phyloP scores from a whole-genome alignment of 1,284 basidiomycete genomes.

The Leccinum griseonigrum region DNA sequence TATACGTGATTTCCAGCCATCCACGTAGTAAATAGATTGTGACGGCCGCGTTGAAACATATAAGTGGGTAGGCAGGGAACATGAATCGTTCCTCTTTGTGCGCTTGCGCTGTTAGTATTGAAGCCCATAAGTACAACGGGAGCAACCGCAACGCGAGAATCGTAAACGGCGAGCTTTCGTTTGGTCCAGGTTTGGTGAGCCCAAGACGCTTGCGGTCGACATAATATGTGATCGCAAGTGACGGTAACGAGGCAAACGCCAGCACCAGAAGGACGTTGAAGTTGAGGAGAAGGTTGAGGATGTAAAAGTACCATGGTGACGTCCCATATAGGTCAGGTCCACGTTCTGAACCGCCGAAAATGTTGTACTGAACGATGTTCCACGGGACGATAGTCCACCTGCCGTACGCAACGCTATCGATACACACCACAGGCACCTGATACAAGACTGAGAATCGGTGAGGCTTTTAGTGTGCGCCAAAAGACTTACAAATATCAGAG shows the following conservation, averaged over 20 bases:
- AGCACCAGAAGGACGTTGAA: conserved; percentile 88
- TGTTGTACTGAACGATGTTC: conserved; percentile 94
- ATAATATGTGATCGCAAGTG: conserved; percentile 71
- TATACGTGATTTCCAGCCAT: conserved; percentile 79
- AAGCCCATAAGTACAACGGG: conserved; percentile 90
- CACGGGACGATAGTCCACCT: conserved; percentile 78
- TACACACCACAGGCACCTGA: conserved; percentile 76
- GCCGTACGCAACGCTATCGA: conserved; percentile 91
- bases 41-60: conserved; percentile 94
- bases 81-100: conserved; percentile 99
- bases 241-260: conserved; percentile 78
- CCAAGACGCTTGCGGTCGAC: conserved; percentile 82
- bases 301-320: conserved; percentile 83
- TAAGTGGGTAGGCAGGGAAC: conserved; percentile 90
- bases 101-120: conserved; percentile 75
- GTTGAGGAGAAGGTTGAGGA: conserved; percentile 87
- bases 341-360: conserved; percentile 76
- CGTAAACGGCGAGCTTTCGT: conserved; percentile 75
- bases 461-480: background rate
- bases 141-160: conserved; percentile 73
- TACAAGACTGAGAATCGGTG: conserved; percentile 3
- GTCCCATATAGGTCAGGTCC: conserved; percentile 93
- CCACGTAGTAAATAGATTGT: conserved; percentile 80
- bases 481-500: conserved; percentile 67
- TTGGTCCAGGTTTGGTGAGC: conserved; percentile 47